phyloP scores from a whole-genome alignment of 306 rosid species.

The Bauhinia variegata region DNA sequence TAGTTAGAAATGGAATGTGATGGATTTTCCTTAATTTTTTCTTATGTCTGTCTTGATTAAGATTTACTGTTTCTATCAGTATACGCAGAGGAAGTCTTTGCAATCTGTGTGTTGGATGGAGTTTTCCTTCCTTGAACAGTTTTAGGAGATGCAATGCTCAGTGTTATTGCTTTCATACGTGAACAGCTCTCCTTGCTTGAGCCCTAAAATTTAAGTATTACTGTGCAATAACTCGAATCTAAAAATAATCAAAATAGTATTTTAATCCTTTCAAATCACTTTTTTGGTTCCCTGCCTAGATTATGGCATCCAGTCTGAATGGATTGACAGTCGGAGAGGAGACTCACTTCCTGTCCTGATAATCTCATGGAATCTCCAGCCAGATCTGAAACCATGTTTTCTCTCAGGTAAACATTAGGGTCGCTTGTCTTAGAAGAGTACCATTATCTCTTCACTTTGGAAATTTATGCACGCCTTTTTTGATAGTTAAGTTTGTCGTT shows the following conservation, averaged over 20 bases:
- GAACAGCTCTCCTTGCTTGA: conserved; percentile 15
- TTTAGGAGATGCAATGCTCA: not conserved
- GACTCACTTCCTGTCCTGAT: conserved; percentile 88
- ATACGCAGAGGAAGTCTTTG: not conserved
- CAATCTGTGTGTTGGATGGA: not conserved
- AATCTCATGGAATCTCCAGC: conserved; percentile 97
- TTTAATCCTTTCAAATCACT: too few relatives aligned
- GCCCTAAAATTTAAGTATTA: too few relatives aligned
- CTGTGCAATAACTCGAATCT: too few relatives aligned
- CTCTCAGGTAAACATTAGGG: too few relatives aligned
- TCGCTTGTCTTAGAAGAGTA: too few relatives aligned
- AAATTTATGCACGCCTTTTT: too few relatives aligned
- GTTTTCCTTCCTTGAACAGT: too few relatives aligned
- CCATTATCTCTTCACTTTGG: conserved; percentile 10
- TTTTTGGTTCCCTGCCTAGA: conserved; percentile 45
- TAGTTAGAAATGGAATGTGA: conserved; percentile 7
- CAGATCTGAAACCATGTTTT: too few relatives aligned
- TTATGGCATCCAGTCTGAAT: conserved; percentile 98
- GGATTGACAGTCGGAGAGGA: conserved; percentile 96
- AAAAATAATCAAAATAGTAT: too few relatives aligned
- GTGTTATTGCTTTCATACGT: too few relatives aligned
- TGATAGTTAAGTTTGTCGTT: too few relatives aligned
- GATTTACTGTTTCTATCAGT: conserved; percentile 21
- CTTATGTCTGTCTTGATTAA: not conserved
- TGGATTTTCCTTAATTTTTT: conserved; percentile 16